phyloP scores from a whole-genome alignment of 768 basidiomycete genomes.

The Naganishia vishniacii region DNA sequence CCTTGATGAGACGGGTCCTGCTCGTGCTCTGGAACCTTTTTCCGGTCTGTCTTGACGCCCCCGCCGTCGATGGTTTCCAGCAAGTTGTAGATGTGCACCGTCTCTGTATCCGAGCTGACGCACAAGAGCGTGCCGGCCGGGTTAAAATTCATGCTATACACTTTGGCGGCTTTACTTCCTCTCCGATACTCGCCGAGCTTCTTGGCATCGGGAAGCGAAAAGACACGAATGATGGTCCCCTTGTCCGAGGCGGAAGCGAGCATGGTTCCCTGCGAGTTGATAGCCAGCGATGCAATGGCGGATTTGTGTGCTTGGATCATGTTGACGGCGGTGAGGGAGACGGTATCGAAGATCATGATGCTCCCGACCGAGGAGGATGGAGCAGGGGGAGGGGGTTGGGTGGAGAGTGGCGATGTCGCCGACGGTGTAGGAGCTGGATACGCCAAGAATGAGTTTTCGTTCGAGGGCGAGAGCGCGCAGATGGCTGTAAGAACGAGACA shows the following conservation, averaged over 20 bases:
- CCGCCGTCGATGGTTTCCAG: conserved; percentile 2
- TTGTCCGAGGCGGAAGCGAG: conserved; percentile 91
- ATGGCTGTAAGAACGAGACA: conserved; percentile 57
- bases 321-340: conserved; percentile 83
- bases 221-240: conserved; percentile 95
- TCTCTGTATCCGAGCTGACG: conserved; percentile 85
- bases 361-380: conserved; percentile 55
- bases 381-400: conserved; percentile 49
- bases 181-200: conserved; percentile 91
- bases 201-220: conserved; percentile 82
- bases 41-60: conserved; percentile 49
- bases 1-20: conserved; percentile 17
- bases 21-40: background rate
- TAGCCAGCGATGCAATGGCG: conserved; percentile 76
- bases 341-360: conserved; percentile 89
- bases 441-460: conserved; percentile 87
- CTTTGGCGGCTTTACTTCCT: conserved; percentile 77
- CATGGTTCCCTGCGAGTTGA: conserved; percentile 80
- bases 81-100: conserved; percentile 93
- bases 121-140: conserved; percentile 72
- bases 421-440: conserved; percentile 93
- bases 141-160: conserved; percentile 84
- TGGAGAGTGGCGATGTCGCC: conserved; percentile 59
- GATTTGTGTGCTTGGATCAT: conserved; percentile 96
- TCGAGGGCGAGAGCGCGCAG: conserved; percentile 86